phyloP scores from a whole-genome alignment of 495 filamentous ascomycete genomes.

The Pseudoneurospora amorphoporcata region DNA sequence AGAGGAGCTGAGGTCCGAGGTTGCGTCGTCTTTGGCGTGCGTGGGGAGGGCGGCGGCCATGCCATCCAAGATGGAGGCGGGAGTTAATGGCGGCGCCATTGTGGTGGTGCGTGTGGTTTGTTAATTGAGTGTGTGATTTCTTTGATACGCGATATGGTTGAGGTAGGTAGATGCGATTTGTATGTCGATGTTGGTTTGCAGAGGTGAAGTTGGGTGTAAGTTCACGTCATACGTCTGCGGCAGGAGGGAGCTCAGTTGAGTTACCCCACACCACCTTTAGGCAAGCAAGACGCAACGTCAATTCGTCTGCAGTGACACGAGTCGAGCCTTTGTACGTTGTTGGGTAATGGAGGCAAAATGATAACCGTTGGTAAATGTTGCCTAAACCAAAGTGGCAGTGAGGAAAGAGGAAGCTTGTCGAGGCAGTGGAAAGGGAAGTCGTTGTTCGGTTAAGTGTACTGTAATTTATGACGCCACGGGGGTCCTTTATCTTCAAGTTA shows the following conservation, averaged over 20 bases:
- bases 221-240: neutral
- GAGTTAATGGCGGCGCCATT: slow-evolving; percentile 25
- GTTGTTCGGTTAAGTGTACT: neutral
- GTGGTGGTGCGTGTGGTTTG: neutral
- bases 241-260: neutral
- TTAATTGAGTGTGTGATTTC: neutral
- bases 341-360: neutral
- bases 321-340: neutral
- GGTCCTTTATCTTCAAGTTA: neutral
- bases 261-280: neutral
- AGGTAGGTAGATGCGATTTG: neutral
- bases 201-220: neutral
- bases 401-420: neutral
- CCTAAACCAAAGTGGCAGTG: neutral
- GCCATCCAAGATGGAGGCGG: slow-evolving; percentile 33
- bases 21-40: slow-evolving; percentile 37
- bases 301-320: neutral
- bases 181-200: neutral
- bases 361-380: neutral
- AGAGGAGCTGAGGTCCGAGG: slow-evolving; percentile 57
- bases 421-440: neutral
- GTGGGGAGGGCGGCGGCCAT: slow-evolving; percentile 51
- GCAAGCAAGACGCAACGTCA: neutral
- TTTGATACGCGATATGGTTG: neutral
- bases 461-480: neutral